Evolutionary conservation across 768 basidiomycete species (phyloP), one percentile per base, ranked within the genome.

Genomic region (Erythrobasidium yunnanense): DNA sequence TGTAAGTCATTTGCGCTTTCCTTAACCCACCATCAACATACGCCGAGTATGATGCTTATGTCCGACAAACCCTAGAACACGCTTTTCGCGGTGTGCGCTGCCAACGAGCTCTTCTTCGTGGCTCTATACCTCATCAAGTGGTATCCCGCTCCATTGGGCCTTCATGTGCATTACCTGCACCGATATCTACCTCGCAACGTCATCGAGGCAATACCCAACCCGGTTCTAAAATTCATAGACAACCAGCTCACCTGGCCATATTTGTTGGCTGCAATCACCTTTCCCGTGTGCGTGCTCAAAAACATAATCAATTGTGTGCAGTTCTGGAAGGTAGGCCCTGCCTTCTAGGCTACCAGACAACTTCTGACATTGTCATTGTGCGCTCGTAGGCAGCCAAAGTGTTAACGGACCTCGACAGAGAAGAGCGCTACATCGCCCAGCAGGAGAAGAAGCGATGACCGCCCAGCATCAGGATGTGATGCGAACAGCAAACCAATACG

Each of bases 21-120:
- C 34, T 58, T 13, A 30, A 20, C 46, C n/a, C 33, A 22, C 8
- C 29, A n/a, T n/a, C n/a, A n/a, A n/a, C n/a, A n/a, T n/a, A n/a
- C n/a, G n/a, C n/a, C n/a, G n/a, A n/a, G n/a, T n/a, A n/a, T n/a
- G n/a, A n/a, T n/a, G n/a, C n/a, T n/a, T n/a, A n/a, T n/a, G n/a
- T n/a, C n/a, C n/a, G n/a, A n/a, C n/a, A n/a, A n/a, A 7, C 27
- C 22, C 32, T 73, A 96, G 90, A 80, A 80, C 65, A 88, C 85
- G 1, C 82, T 99, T 30, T 97, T 97, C 78, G 76, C 87, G 71
- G 84, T 96, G 74, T 99, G 95, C 75, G 88, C 89, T 22, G 86
- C 86, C 49, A 99, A 99, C 78, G 95, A 99, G 76, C 76, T 90
- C 55, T 97, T 95, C 80, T 97, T 89, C 77, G 87, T 99, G 70